A percentile compares a stretch with the other conserved stretches of the same genome.
These are phyloP conservation scores for Candida pseudoviswanathii DNA, from an alignment of 1,139 yeast genomes.

Conservation along the genomic window DNA sequence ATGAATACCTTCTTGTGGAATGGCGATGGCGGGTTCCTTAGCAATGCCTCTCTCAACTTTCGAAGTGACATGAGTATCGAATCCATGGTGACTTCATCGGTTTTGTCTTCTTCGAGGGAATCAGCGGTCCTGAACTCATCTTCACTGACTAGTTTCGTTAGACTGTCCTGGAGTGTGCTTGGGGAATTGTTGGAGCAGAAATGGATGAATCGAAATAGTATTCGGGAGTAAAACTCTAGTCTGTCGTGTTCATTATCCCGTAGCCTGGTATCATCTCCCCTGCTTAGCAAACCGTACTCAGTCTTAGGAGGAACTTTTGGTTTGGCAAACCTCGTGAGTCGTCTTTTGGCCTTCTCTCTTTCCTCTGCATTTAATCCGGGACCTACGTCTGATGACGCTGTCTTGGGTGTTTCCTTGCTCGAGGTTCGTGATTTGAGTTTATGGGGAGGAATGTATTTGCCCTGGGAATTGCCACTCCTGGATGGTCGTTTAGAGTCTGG, in stretches of 20 bases:
- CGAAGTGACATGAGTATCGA: constrained; percentile 33
- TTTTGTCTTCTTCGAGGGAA: constrained; percentile 2
- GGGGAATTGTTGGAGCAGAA: constrained; percentile 29
- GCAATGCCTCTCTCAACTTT: constrained; percentile 57
- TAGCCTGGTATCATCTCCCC: constrained; percentile 58
- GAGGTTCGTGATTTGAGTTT: neutral
- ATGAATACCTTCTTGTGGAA: constrained; percentile 52
- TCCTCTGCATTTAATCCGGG: constrained; percentile 9
- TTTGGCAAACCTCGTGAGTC: constrained; percentile 22
- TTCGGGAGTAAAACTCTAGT: constrained; percentile 35
- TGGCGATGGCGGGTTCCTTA: constrained; percentile 36
- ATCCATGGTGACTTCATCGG: constrained; percentile 21
- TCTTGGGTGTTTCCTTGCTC: constrained; percentile 1
- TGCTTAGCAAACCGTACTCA: constrained; percentile 53
- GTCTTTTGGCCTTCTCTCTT: constrained; percentile 15
- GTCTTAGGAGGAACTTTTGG: constrained; percentile 9
- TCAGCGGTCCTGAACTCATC: constrained; percentile 9
- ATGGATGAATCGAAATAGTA: constrained; percentile 31
- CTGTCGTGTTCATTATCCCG: constrained; percentile 47
- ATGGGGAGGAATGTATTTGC: constrained; percentile 13
- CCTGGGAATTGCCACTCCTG: neutral
- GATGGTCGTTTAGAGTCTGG: constrained; percentile 4
- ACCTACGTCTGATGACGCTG: neutral
- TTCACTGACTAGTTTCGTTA: constrained; percentile 18
- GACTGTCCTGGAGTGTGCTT: constrained; percentile 19